Conservation (phyloP, 768 basidiomycete species). For the Psilocybe sp. region DNA sequence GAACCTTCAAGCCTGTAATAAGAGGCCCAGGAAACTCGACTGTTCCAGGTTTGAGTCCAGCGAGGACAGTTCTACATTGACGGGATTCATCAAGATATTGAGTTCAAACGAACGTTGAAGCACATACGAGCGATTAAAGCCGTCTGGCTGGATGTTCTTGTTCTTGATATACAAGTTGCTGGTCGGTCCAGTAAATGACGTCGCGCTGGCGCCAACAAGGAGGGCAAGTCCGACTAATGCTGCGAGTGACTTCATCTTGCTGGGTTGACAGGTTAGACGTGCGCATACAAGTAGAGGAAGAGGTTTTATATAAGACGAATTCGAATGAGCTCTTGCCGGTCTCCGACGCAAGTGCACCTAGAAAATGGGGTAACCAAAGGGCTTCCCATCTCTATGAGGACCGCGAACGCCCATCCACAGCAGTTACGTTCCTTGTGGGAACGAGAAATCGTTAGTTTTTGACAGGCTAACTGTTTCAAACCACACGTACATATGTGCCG, state of each 20-base stretch:
- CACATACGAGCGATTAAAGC: constrained; percentile 33
- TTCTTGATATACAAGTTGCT: constrained; percentile 40
- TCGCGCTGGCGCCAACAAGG: constrained; percentile 4
- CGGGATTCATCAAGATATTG: background rate
- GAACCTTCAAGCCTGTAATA: constrained; percentile 21
- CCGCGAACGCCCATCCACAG: too few relatives aligned
- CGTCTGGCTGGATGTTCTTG: constrained; percentile 48
- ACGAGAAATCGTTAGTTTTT: too few relatives aligned
- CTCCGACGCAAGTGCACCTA: too few relatives aligned
- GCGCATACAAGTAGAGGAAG: too few relatives aligned
- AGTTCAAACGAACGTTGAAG: background rate
- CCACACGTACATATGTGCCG: too few relatives aligned
- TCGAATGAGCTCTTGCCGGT: too few relatives aligned
- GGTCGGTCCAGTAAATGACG: constrained; percentile 15
- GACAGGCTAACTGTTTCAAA: too few relatives aligned
- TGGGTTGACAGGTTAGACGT: too few relatives aligned
- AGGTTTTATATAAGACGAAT: too few relatives aligned
- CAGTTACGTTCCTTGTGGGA: too few relatives aligned
- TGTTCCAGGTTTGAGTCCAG: constrained; percentile 13
- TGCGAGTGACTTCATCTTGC: background rate
- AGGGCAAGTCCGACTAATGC: constrained; percentile 3
- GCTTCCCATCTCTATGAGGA: too few relatives aligned
- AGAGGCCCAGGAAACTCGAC: constrained; percentile 22
- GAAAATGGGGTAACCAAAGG: too few relatives aligned
- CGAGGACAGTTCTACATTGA: constrained; percentile 20